Percentiles rank a stretch among this genome's conserved stretches.
Evolutionary conservation across 2,329 filamentous ascomycete genomes (phyloP).

Genomic region (Trichophyton simii): DNA sequence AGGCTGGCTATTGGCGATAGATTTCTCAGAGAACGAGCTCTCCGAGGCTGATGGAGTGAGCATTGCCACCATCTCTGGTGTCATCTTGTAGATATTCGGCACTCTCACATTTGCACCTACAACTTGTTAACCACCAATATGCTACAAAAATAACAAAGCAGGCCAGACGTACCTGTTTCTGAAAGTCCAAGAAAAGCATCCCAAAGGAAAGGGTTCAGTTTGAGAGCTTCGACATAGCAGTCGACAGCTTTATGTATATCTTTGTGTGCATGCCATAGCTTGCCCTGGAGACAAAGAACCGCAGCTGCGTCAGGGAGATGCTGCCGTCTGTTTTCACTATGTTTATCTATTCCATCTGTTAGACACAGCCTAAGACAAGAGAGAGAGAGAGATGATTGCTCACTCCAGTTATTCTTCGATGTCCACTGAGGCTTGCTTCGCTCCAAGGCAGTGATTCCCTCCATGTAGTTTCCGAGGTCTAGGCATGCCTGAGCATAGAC

Average conservation of each 20-base stretch:
- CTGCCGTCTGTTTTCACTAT: slow-evolving; percentile 62
- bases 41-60: slow-evolving; percentile 29
- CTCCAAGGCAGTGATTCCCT: slow-evolving; percentile 74
- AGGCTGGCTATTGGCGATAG: slow-evolving; percentile 20
- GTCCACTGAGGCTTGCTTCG: slow-evolving; percentile 66
- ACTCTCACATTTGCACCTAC: slow-evolving; percentile 66
- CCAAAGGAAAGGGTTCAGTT: slow-evolving; percentile 93
- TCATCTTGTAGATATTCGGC: slow-evolving; percentile 74
- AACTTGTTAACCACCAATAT: background rate
- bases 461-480: slow-evolving; percentile 61
- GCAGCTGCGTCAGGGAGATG: slow-evolving; percentile 72
- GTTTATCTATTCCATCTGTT: slow-evolving; percentile 41
- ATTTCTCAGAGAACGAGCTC: slow-evolving; percentile 23
- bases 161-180: slow-evolving; percentile 47
- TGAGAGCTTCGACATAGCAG: slow-evolving; percentile 78
- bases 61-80: slow-evolving; percentile 46
- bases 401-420: slow-evolving; percentile 64
- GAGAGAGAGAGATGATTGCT: slow-evolving; percentile 23
- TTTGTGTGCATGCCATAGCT: slow-evolving; percentile 68
- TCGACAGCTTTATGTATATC: slow-evolving; percentile 72
- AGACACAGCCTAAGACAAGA: slow-evolving; percentile 4
- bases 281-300: slow-evolving; percentile 71
- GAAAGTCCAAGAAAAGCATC: slow-evolving; percentile 85
- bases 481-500: slow-evolving; percentile 84
- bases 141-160: background rate